Percentiles rank a stretch among this genome's conserved stretches.
These are phyloP conservation scores for Xylaria polymorpha DNA, from an alignment of 2,329 filamentous ascomycete genomes.

Conservation along the genomic window DNA sequence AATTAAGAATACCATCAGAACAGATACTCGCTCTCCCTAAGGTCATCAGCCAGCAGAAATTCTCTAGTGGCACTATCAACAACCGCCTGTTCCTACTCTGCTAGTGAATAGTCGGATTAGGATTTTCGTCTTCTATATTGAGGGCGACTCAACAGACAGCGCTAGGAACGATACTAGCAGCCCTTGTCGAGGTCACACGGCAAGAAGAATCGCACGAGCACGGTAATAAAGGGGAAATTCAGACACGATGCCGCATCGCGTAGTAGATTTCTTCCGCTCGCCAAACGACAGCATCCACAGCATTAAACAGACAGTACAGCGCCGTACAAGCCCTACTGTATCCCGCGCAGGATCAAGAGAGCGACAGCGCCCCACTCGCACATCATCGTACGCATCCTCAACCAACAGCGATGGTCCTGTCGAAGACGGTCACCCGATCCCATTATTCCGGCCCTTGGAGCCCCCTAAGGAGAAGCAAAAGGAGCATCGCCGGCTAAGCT, in stretches of 20 bases:
- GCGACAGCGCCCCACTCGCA: constrained; percentile 50
- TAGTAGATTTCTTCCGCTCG: constrained; percentile 67
- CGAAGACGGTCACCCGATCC: constrained; percentile 46
- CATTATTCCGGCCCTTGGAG: constrained; percentile 54
- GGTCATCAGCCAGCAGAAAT: constrained; percentile 10
- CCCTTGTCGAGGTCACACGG: constrained; percentile 7
- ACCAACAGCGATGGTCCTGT: constrained; percentile 53
- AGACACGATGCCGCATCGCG: constrained; percentile 66
- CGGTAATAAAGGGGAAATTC: neutral
- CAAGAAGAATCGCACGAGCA: neutral
- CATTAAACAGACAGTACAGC: constrained; percentile 57
- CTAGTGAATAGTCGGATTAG: neutral
- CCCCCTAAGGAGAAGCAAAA: constrained; percentile 56
- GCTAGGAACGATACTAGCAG: constrained; percentile 12
- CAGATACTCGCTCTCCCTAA: constrained; percentile 7
- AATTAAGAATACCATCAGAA: constrained; percentile 1
- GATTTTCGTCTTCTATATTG: constrained; percentile 1
- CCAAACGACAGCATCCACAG: constrained; percentile 66
- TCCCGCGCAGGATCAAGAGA: constrained; percentile 42
- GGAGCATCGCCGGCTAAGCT: constrained; percentile 50
- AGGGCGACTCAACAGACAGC: constrained; percentile 7
- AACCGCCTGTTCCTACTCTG: constrained; percentile 4
- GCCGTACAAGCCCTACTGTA: constrained; percentile 47
- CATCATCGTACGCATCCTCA: constrained; percentile 54
- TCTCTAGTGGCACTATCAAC: constrained; percentile 15